phyloP scores from a whole-genome alignment of 495 filamentous ascomycete genomes.

The Penicillium taxi region DNA sequence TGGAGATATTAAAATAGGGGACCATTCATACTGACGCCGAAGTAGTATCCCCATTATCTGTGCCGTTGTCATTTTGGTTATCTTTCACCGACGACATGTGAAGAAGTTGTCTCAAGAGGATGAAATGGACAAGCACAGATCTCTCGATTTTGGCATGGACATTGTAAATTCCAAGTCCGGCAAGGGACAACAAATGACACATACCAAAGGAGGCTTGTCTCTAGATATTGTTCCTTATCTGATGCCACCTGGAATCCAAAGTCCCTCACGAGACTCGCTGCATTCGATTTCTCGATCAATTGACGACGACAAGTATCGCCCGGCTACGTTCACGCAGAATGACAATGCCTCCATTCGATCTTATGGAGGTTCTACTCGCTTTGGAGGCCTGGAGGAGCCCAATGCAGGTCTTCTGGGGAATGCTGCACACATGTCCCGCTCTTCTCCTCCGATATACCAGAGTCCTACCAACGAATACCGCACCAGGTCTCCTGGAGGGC shows the following conservation, averaged over 20 bases:
- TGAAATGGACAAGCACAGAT: slow-evolving; percentile 78
- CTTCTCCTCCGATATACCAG: slow-evolving; percentile 45
- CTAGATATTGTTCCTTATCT: slow-evolving; percentile 76
- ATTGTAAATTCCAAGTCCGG: slow-evolving; percentile 28
- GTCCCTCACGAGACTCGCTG: slow-evolving; percentile 76
- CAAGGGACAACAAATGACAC: slow-evolving; percentile 18
- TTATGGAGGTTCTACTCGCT: slow-evolving; percentile 37
- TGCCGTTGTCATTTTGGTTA: slow-evolving; percentile 60
- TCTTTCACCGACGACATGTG: slow-evolving; percentile 68
- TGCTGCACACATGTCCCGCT: slow-evolving; percentile 58
- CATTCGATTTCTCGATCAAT: slow-evolving; percentile 72
- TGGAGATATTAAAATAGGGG: slow-evolving; percentile 17
- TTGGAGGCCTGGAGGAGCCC: slow-evolving; percentile 44
- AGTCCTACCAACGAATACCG: slow-evolving; percentile 17
- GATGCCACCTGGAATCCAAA: slow-evolving; percentile 60
- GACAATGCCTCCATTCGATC: slow-evolving; percentile 55
- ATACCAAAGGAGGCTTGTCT: slow-evolving; percentile 63
- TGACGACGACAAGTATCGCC: slow-evolving; percentile 78
- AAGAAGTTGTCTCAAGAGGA: slow-evolving; percentile 72
- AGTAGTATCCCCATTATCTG: slow-evolving; percentile 66
- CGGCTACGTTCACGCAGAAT: slow-evolving; percentile 48
- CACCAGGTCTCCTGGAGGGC: slow-evolving; percentile 1
- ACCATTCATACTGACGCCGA: neutral
- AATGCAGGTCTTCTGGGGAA: slow-evolving; percentile 54
- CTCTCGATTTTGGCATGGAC: slow-evolving; percentile 85